These are phyloP conservation scores for Strobilomyces echinocephalus DNA, from an alignment of 768 basidiomycete species.

Conservation along the genomic window DNA sequence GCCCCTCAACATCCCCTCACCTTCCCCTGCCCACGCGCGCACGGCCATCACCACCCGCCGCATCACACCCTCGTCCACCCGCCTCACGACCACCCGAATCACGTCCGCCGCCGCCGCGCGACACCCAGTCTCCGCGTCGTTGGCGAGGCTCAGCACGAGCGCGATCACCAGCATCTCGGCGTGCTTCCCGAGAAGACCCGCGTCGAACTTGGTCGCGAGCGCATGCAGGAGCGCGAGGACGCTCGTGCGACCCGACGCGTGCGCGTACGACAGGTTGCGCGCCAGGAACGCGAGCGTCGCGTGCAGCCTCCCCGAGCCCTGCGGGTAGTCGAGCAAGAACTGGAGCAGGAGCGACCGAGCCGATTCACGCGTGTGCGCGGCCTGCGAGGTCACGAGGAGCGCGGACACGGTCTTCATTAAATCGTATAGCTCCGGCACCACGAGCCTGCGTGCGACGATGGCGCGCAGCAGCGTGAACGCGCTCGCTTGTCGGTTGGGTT, in stretches of 20 bases:
- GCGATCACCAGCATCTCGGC: conserved; percentile 87
- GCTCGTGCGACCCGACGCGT: conserved; percentile 88
- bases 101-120: conserved; percentile 83
- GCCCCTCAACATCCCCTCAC: conserved; percentile 57
- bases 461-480: conserved; percentile 88
- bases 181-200: conserved; percentile 67
- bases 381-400: conserved; percentile 91
- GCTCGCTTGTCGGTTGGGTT: conserved; percentile 75
- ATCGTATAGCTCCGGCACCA: conserved; percentile 96
- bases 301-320: conserved; percentile 85
- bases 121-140: conserved; percentile 88
- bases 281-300: conserved; percentile 89
- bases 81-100: conserved; percentile 68
- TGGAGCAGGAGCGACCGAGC: conserved; percentile 86
- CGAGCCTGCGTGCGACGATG: conserved; percentile 85
- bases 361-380: conserved; percentile 83
- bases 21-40: conserved; percentile 72
- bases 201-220: conserved; percentile 79
- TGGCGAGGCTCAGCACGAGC: conserved; percentile 88
- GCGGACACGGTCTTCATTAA: conserved; percentile 90
- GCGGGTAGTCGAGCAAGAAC: conserved; percentile 96
- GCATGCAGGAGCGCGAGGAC: conserved; percentile 91
- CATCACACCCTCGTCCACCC: conserved; percentile 58
- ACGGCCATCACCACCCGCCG: conserved; percentile 56
- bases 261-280: conserved; percentile 84